Evolutionary conservation across 2,329 filamentous ascomycete species (phyloP).

Genomic region (Penicillium digitatum): DNA sequence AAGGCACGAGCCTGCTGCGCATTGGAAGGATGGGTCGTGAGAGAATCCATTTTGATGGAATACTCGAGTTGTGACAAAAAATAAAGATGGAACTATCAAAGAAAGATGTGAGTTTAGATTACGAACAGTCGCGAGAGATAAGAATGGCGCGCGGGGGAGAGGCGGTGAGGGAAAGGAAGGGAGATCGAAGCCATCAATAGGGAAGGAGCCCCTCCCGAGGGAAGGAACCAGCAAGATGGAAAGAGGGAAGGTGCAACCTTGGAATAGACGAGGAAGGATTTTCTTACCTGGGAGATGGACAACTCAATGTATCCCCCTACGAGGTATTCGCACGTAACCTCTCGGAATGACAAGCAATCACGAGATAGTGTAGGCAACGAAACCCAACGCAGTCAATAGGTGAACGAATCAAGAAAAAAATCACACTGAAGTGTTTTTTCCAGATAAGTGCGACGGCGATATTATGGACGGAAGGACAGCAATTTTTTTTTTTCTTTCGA

Average conservation of each 20-base stretch:
- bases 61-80: constrained; percentile 10
- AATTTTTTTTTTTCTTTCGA: constrained; percentile 20
- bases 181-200: neutral
- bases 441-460: constrained; percentile 10
- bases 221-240: too few species aligned
- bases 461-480: constrained; percentile 12
- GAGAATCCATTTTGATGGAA: constrained; percentile 70
- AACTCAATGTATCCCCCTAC: constrained; percentile 91
- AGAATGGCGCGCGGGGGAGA: neutral
- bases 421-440: constrained; percentile 40
- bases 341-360: constrained; percentile 8
- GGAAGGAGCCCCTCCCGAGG: neutral
- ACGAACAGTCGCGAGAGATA: neutral
- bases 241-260: neutral
- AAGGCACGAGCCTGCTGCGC: constrained; percentile 94
- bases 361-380: constrained; percentile 7
- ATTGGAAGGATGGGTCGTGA: constrained; percentile 86
- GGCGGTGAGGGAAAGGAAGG: neutral
- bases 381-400: constrained; percentile 9
- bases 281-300: constrained; percentile 79
- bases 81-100: neutral
- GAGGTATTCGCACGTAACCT: constrained; percentile 17
- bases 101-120: neutral
- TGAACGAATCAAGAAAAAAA: constrained; percentile 29
- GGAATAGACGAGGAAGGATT: neutral